Percentiles rank a stretch among this genome's conserved stretches.
These are phyloP conservation scores for Cryphonectria naterciae DNA, from an alignment of 2,329 filamentous ascomycete species.

Conservation along the genomic window DNA sequence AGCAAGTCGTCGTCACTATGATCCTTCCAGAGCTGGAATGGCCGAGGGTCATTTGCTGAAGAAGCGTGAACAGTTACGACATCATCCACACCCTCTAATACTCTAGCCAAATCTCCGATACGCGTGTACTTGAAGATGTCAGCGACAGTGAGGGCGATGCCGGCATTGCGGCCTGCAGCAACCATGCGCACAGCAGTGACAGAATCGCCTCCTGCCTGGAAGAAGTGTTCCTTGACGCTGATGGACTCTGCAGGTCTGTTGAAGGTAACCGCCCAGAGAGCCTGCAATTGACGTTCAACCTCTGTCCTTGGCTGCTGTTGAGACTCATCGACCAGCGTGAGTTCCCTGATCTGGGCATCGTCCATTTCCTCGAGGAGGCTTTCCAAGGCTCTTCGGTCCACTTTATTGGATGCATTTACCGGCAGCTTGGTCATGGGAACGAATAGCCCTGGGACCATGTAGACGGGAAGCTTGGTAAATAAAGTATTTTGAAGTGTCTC, in stretches of 20 bases:
- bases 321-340: neutral
- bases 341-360: neutral
- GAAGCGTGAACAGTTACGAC: neutral
- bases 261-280: slow-evolving; percentile 36
- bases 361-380: neutral
- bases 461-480: neutral
- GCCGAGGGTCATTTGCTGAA: neutral
- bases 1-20: neutral
- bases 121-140: slow-evolving; percentile 50
- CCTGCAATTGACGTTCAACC: slow-evolving; percentile 44
- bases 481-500: neutral
- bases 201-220: slow-evolving; percentile 55
- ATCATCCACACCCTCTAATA: neutral
- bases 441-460: slow-evolving; percentile 32
- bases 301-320: neutral
- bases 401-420: slow-evolving; percentile 36
- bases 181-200: slow-evolving; percentile 56
- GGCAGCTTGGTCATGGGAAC: slow-evolving; percentile 34
- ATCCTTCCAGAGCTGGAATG: neutral
- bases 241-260: slow-evolving; percentile 31
- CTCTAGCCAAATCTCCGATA: neutral
- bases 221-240: slow-evolving; percentile 49
- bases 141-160: slow-evolving; percentile 48
- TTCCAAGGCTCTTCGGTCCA: neutral
- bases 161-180: slow-evolving; percentile 45